Base-by-base conservation (phyloP, 192 early-diverging fungal genomes). In the Podila clonocystis region DNA sequence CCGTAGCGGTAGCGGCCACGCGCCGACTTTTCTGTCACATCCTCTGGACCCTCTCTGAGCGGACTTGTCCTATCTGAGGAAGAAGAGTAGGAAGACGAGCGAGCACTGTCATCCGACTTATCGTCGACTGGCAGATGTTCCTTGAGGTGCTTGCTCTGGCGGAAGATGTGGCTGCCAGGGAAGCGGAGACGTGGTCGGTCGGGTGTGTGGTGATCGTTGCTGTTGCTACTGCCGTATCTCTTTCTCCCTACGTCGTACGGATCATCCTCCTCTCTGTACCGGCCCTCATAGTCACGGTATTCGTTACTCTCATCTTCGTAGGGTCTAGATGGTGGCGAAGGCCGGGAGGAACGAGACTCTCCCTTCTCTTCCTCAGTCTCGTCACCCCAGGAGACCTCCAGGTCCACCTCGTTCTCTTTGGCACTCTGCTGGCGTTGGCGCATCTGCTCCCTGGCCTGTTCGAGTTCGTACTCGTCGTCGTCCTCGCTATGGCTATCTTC, bases 91-190 rank as follows among this genome's bases (percentile, higher is more conserved):
- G 41, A 45, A 17, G 41, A 41, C 38, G 38, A 45, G 41, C 41
- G 41, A 15, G 15, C 15, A 17, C 13, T 45, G 9, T 55, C n/a
- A 22, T 30, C 58, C 0, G 22, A 19, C 36, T 68, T 34, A 4
- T 28, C 57, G 20, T 20, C 67, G 7, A 20, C 17, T 13, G 38
- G 34, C 4, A n/a, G 3, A 8, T 28, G 57, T 0, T 28, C 15
- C 20, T 62, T 62, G 48, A 60, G 45, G 13, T 63, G 60, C 24
- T 71, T 71, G 33, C 70, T 71, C 33, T 71, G 70, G 22, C 70
- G 60, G 29, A 63, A 61, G 11, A 71, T 63, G 3, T n/a, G 70
- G 62, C 52, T 57, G 19, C 24, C 30, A 8, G 70, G 70, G 48
- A 63, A 63, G 2, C 62, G 45, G 22, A 61, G 31, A 11, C 12